Conservation (phyloP, 2,329 filamentous ascomycete species). For the Thielaviopsis populi region DNA sequence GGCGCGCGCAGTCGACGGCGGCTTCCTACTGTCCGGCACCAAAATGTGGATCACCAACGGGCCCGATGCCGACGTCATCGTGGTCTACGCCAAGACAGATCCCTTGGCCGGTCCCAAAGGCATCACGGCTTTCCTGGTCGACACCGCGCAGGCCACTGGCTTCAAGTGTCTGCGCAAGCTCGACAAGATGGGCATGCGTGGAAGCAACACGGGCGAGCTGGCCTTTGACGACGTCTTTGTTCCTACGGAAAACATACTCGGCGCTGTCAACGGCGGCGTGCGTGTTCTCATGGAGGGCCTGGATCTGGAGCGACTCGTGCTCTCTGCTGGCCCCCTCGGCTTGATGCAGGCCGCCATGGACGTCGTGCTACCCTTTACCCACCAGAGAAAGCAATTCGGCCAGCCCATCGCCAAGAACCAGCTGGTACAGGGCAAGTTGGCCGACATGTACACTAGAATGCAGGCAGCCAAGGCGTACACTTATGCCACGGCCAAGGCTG, state of each 20-base stretch:
- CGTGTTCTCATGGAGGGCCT: conserved; percentile 91
- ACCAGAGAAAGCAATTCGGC: conserved; percentile 80
- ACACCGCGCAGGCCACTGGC: conserved; percentile 48
- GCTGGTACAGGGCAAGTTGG: conserved; percentile 79
- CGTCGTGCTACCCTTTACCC: conserved; percentile 72
- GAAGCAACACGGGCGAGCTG: conserved; percentile 89
- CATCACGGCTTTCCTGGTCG: conserved; percentile 87
- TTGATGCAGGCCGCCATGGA: conserved; percentile 81
- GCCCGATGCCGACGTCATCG: conserved; percentile 78
- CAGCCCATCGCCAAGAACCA: conserved; percentile 81
- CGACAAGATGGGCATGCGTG: conserved; percentile 96
- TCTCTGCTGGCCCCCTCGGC: conserved; percentile 78
- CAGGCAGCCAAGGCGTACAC: conserved; percentile 77
- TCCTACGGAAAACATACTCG: conserved; percentile 65
- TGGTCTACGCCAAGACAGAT: conserved; percentile 94
- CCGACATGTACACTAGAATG: conserved; percentile 95
- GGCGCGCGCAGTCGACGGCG: conserved; percentile 66
- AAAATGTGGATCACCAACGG: conserved; percentile 99
- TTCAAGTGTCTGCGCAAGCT: conserved; percentile 83
- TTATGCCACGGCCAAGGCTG: conserved; percentile 60
- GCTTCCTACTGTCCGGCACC: conserved; percentile 70
- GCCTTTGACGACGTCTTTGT: conserved; percentile 87
- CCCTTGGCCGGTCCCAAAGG: conserved; percentile 71
- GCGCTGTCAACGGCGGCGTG: conserved; percentile 65
- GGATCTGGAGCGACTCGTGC: conserved; percentile 81